Evolutionary conservation across 2,329 filamentous ascomycete species (phyloP), one percentile per base, ranked within the genome.

Genomic region (Dothideomycetes sp.): DNA sequence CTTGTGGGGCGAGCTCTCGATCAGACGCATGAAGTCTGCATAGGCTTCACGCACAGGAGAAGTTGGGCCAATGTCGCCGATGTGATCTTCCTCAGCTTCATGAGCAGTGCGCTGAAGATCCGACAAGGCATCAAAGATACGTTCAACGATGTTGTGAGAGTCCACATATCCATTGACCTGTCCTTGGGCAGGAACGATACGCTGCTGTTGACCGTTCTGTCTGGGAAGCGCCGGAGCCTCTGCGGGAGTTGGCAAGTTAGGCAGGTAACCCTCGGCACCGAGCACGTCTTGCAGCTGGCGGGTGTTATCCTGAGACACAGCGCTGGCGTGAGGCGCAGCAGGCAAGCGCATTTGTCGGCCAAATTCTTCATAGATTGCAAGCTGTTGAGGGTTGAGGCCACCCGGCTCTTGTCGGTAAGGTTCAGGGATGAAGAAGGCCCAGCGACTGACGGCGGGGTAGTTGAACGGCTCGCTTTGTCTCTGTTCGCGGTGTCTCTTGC

Each of bases 361-460:
- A 60, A 98, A 98, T 48, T 96, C 88, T 55, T 96, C 88, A 55
- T 98, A 98, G 18, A 98, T 93, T 9, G 84, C 84, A 68, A 96
- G 77, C 55, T 98, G 91, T 53, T 95, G 86, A 17, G 82, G 73
- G 55, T 94, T 96, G 37, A 98, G 67, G 4, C 89, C 89, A 37
- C 74, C 74, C 10, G 85, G 80, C 25, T 82, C 81, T 51, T 95
- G 76, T 54, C 91, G 87, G 66, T 86, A 98, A 0, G 91, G 91
- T 51, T 91, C 84, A 0, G 89, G 89, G 47, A 98, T 94, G 29
- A 87, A 88, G 63, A 86, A 82, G 6, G 88, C 84, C 87, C 89
- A 98, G 36, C 86, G 80, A 57, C 82, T 94, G 51, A 95, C 50
- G 15, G 76, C 76, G 3, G 78, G 75, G 52, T 93, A 85, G 47